These are phyloP conservation scores for Delitschia confertaspora DNA, from an alignment of 495 filamentous ascomycete genomes.

Conservation along the genomic window DNA sequence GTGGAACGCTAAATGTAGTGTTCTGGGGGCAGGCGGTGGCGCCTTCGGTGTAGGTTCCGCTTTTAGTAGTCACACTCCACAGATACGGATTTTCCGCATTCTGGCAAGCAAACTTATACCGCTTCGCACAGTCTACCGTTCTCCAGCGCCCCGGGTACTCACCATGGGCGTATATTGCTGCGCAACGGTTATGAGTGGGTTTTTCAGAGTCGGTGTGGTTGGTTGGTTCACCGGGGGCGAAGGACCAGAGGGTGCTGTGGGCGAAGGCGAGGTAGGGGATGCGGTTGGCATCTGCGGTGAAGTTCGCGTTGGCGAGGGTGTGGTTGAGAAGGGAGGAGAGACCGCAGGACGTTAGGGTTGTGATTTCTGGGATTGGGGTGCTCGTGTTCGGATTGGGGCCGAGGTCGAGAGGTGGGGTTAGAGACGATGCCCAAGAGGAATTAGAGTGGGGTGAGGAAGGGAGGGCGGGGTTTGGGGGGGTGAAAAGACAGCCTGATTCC, in stretches of 20 bases:
- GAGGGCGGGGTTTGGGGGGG: conserved; percentile 28
- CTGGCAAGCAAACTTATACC: conserved; percentile 48
- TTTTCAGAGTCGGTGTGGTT: conserved; percentile 32
- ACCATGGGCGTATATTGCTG: conserved; percentile 39
- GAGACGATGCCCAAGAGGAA: conserved; percentile 49
- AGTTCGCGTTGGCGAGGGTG: conserved; percentile 43
- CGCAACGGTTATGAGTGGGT: conserved; percentile 41
- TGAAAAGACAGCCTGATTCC: conserved; percentile 46
- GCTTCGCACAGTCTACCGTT: conserved; percentile 44
- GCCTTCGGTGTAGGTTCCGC: conserved; percentile 36
- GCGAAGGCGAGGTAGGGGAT: conserved; percentile 45
- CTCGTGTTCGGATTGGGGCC: conserved; percentile 23
- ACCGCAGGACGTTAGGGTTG: conserved; percentile 48
- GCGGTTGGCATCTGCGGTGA: conserved; percentile 43
- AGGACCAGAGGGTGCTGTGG: conserved; percentile 49
- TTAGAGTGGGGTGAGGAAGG: conserved; percentile 44
- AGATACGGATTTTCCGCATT: conserved; percentile 40
- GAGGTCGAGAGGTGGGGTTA: conserved; percentile 11
- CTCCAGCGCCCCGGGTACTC: conserved; percentile 44
- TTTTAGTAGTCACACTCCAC: conserved; percentile 43
- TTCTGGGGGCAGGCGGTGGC: conserved; percentile 30
- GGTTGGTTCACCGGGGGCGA: conserved; percentile 47
- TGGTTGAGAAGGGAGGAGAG: conserved; percentile 49
- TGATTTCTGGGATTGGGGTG: conserved; percentile 31
- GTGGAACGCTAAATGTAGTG: conserved; percentile 44